Evolutionary conservation across 1,139 yeast species (phyloP).

Genomic region (Eremothecium coryli): DNA sequence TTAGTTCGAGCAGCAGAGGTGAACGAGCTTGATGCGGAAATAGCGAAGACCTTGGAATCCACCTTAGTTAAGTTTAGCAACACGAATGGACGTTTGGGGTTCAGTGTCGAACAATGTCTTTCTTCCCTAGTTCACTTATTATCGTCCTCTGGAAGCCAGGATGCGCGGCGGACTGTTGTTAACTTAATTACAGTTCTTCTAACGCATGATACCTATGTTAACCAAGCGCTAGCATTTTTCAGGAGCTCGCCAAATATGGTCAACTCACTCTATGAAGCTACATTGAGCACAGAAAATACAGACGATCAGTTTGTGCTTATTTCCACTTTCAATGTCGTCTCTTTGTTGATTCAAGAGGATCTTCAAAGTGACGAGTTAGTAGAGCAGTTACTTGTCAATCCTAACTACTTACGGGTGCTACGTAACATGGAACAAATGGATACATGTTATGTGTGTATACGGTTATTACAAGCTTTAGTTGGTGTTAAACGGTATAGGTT

Average conservation of each 20-base stretch:
- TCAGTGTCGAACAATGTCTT: slow-evolving; percentile 16
- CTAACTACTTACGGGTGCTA: slow-evolving; percentile 19
- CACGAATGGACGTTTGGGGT: slow-evolving; percentile 29
- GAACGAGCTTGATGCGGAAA: slow-evolving; percentile 25
- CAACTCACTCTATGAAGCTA: slow-evolving; percentile 29
- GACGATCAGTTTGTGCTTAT: slow-evolving; percentile 24
- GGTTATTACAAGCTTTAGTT: slow-evolving; percentile 32
- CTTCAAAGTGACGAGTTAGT: slow-evolving; percentile 18
- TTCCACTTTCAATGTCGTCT: slow-evolving; percentile 28
- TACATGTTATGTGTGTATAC: slow-evolving; percentile 26
- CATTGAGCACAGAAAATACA: slow-evolving; percentile 19
- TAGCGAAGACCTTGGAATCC: slow-evolving; percentile 26
- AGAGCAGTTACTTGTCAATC: slow-evolving; percentile 16
- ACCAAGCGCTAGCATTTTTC: slow-evolving; percentile 40
- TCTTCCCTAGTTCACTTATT: slow-evolving; percentile 25
- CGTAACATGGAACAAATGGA: slow-evolving; percentile 24
- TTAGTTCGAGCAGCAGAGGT: slow-evolving; percentile 68
- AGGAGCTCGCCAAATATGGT: slow-evolving; percentile 29
- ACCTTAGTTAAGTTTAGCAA: slow-evolving; percentile 15
- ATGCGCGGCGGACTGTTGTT: slow-evolving; percentile 63
- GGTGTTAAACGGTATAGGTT: slow-evolving; percentile 50
- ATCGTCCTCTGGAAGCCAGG: slow-evolving; percentile 32
- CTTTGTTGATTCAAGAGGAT: slow-evolving; percentile 28
- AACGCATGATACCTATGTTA: slow-evolving; percentile 29
- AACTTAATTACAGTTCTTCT: slow-evolving; percentile 60